These are phyloP conservation scores for Exophiala xenobiotica DNA, from an alignment of 2,329 filamentous ascomycete species.

Conservation along the genomic window DNA sequence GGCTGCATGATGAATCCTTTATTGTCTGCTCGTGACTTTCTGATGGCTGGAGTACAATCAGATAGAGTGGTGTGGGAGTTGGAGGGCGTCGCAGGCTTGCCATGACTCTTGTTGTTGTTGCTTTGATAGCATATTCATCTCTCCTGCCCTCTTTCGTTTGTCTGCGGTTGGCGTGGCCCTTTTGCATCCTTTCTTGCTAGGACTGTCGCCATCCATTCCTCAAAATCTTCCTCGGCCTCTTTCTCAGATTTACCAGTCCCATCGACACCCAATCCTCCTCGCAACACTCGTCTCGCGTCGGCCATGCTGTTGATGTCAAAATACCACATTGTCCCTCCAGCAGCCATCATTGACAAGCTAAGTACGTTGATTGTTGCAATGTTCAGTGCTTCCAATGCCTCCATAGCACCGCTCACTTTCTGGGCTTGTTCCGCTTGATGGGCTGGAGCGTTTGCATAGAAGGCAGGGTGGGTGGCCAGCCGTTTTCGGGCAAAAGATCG, in stretches of 20 bases:
- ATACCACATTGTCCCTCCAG: conserved; percentile 72
- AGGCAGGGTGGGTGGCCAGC: conserved; percentile 63
- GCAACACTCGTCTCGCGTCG: conserved; percentile 63
- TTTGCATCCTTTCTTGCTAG: conserved; percentile 49
- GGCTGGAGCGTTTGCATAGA: conserved; percentile 59
- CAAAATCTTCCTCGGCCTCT: conserved; percentile 55
- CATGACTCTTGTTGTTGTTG: too few species aligned
- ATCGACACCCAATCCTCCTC: conserved; percentile 58
- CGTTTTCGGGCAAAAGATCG: conserved; percentile 67
- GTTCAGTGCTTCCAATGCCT: conserved; percentile 80
- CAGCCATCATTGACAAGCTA: conserved; percentile 70
- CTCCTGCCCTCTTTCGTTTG: conserved; percentile 22
- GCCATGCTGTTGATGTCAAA: conserved; percentile 71
- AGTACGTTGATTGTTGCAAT: conserved; percentile 84
- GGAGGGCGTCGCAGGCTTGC: too few species aligned
- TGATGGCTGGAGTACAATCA: too few species aligned
- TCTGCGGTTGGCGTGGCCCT: conserved; percentile 10
- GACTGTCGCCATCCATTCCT: conserved; percentile 52
- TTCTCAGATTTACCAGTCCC: conserved; percentile 53
- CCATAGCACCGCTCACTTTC: conserved; percentile 61
- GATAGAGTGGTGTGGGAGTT: too few species aligned
- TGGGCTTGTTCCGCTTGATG: conserved; percentile 38
- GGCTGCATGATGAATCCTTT: too few species aligned
- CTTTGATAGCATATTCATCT: conserved; percentile 7
- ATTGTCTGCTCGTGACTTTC: too few species aligned